Evolutionary conservation across 2,329 filamentous ascomycete species (phyloP), one percentile per base, ranked within the genome.

Genomic region (Myriangium duriaei): DNA sequence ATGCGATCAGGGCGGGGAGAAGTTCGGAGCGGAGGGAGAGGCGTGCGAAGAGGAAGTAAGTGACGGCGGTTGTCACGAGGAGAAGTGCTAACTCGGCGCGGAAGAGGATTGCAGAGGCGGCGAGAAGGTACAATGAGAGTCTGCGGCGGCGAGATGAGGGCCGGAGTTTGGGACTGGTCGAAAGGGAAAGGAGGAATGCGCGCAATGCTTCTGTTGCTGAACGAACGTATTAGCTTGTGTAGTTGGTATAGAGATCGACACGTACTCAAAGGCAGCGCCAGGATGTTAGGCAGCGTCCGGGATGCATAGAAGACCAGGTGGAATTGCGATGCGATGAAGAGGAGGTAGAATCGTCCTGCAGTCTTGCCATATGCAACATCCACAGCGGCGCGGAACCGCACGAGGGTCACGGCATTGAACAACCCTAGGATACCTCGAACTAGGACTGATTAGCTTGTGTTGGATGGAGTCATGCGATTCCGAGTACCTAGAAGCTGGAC

Each of bases 291-390:
- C 47, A 98, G 63, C 2, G 86, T 91, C 43, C 91, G 72, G 11
- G 86, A 91, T 11, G 87, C 80, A 64, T 98, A 98, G 60, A 85
- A 98, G 44, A 91, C 70, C 44, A 93, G 64, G 61, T 98, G 91
- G 53, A 98, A 98, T 59, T 96, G 88, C 57, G 76, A 79, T 1
- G 74, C 73, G 53, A 86, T 80, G 38, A 96, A 68, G 28, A 83
- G 44, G 3, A 80, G 61, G 63, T 81, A 98, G 86, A 88, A 96
- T 39, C 76, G 68, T 4, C 75, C 80, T 3, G 78, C 73, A 4
- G 67, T 66, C 17, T 58, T 62, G 11, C 91, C 88, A 58, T 80
- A 88, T 3, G 77, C 74, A 30, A 60, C 69, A 19, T 67, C 68
- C 15, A 95, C 64, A 2, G 72, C 73, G 7, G 62, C 58, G 24